These are phyloP conservation scores for Solanum hybrid DNA, from an alignment of 305 asterid genomes.

Conservation along the genomic window DNA sequence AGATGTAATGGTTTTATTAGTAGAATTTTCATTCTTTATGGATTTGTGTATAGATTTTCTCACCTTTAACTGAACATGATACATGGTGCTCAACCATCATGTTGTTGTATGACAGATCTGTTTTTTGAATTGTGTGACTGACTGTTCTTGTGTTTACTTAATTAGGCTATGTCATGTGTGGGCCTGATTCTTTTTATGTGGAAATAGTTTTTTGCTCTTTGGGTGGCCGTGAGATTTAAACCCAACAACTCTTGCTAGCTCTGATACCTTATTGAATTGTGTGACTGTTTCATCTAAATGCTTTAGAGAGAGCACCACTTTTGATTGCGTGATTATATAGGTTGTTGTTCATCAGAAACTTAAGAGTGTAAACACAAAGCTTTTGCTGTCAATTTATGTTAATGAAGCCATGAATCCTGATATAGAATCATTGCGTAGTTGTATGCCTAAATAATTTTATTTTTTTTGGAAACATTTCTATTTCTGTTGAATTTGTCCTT, in stretches of 20 bases:
- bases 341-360: not conserved
- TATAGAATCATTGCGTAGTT: not conserved
- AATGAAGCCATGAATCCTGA: not conserved
- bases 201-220: not conserved
- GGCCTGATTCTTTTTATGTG: not conserved
- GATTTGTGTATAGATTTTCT: not conserved
- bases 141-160: not conserved
- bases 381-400: not conserved
- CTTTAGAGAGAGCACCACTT: not conserved
- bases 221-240: not conserved
- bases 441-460: not conserved
- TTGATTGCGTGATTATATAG: not conserved
- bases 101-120: not conserved
- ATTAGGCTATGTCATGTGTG: not conserved
- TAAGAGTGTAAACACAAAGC: not conserved
- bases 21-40: not conserved
- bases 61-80: not conserved
- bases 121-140: not conserved
- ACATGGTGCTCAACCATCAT: not conserved
- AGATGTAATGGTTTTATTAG: not conserved
- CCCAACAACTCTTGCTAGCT: not conserved
- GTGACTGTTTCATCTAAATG: not conserved
- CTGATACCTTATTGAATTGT: not conserved
- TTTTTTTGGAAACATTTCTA: not conserved
- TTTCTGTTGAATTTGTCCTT: not conserved